Base-by-base conservation (phyloP, 805 yeast species). In the Priceomyces medius region DNA sequence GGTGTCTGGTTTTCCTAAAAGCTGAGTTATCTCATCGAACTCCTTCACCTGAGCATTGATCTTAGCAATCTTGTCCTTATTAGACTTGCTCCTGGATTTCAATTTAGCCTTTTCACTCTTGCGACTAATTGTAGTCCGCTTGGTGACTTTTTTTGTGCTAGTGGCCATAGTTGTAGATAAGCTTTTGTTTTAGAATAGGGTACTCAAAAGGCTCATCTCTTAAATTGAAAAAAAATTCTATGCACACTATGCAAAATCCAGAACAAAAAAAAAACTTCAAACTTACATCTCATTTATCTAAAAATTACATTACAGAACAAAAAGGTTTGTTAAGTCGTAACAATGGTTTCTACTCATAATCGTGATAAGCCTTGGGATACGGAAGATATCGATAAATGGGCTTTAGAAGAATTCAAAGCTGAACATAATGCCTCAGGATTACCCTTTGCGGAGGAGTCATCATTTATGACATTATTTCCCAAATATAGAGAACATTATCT, bases 351-450 rank as follows among this genome's bases (percentile, higher is more conserved):
- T 2, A 88, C 95, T 35, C 90, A 91, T 64, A 88, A 93, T 64
- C 83, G 81, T 58, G 98, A 93, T 55, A 91, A 91, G 65, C 98
- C 98, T 40, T 90, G 98, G 98, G 98, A 90, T 60, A 90, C 96
- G 8, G 88, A 85, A 16, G 97, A 89, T 53, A 82, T 90, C 43
- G 96, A 90, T 61, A 90, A 91, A 62, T 91, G 99, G 99, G 73
- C 77, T 53, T 72, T 81, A 26, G 96, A 88, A 26, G 95, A 88
- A 43, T 93, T 93, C 72, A 84, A 76, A 51, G 88, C 88, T 2
- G 96, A 88, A 53, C 96, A 93, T 59, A 88, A 89, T 58, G 81
- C 80, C 5, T 79, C 90, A 8, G 97, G 97, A 0, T 74, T 76
- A 35, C 86, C 96, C 14, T 93, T 93, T 58, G 76, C 95, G n/a